Evolutionary conservation across 768 basidiomycete genomes (phyloP).

Genomic region (Cystoderma amianthinum): DNA sequence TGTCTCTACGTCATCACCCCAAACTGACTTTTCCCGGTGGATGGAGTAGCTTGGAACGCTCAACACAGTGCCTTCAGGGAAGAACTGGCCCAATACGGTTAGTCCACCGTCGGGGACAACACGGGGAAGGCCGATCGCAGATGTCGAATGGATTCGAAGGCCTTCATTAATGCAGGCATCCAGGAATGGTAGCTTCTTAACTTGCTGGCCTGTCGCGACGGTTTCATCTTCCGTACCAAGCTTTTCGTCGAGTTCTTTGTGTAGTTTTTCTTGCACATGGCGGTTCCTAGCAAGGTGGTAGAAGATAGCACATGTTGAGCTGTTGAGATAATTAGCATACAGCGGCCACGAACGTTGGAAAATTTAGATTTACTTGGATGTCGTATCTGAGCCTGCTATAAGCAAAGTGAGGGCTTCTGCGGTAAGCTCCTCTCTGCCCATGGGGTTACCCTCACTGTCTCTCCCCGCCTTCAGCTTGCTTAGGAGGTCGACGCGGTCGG

Average conservation of each 20-base stretch:
- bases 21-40: conserved; percentile 62
- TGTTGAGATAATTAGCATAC: conserved; percentile 18
- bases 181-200: conserved; percentile 73
- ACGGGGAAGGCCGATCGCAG: conserved; percentile 77
- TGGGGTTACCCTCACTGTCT: conserved; percentile 73
- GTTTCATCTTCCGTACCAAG: conserved; percentile 49
- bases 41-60: conserved; percentile 82
- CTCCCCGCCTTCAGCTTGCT: conserved; percentile 73
- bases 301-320: conserved; percentile 85
- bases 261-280: conserved; percentile 59
- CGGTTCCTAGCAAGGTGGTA: conserved; percentile 76
- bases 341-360: too few species aligned
- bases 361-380: conserved; percentile 64
- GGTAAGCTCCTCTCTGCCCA: conserved; percentile 80
- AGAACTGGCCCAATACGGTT: conserved; percentile 46
- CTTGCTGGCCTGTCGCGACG: conserved; percentile 56
- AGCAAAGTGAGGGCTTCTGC: conserved; percentile 84
- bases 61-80: conserved; percentile 70
- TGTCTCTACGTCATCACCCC: conserved; percentile 73
- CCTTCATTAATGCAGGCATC: conserved; percentile 86
- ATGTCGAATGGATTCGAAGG: conserved; percentile 80
- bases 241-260: conserved; percentile 67
- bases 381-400: conserved; percentile 89
- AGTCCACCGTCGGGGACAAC: conserved; percentile 71
- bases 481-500: conserved; percentile 75